These are phyloP conservation scores for Sporothrix mexicana DNA, from an alignment of 2,329 filamentous ascomycete genomes.

Conservation along the genomic window DNA sequence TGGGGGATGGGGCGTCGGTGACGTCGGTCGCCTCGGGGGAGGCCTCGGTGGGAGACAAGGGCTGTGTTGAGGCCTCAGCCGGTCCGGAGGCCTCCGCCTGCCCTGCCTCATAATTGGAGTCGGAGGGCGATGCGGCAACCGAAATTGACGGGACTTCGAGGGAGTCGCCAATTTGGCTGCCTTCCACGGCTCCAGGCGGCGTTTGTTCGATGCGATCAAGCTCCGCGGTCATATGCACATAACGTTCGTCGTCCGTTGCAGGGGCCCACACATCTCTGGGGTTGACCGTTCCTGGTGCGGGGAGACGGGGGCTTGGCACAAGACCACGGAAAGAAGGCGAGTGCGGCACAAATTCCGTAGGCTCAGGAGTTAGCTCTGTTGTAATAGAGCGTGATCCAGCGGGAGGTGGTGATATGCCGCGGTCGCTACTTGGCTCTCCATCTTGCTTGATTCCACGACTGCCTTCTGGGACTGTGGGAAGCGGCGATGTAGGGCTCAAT, in stretches of 20 bases:
- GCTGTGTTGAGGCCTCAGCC: slow-evolving; percentile 17
- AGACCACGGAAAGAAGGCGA: slow-evolving; percentile 35
- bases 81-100: slow-evolving; percentile 16
- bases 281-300: slow-evolving; percentile 57
- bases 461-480: slow-evolving; percentile 24
- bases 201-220: slow-evolving; percentile 46
- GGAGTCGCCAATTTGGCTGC: slow-evolving; percentile 5
- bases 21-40: slow-evolving; percentile 2
- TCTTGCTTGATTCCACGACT: neutral
- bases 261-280: slow-evolving; percentile 61
- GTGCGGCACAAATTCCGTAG: slow-evolving; percentile 33
- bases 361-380: slow-evolving; percentile 35
- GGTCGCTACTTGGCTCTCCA: neutral
- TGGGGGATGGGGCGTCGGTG: neutral
- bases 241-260: slow-evolving; percentile 46
- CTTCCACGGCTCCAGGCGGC: slow-evolving; percentile 36
- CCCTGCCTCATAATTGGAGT: slow-evolving; percentile 18
- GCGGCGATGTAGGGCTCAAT: slow-evolving; percentile 38
- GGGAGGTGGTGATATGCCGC: slow-evolving; percentile 7
- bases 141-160: slow-evolving; percentile 18
- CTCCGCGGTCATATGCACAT: slow-evolving; percentile 45
- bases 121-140: slow-evolving; percentile 18
- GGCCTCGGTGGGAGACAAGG: slow-evolving; percentile 8
- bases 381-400: neutral
- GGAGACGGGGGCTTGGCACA: slow-evolving; percentile 41